A percentile compares a stretch with the other conserved stretches of the same genome.
Conservation (phyloP, 805 yeast species). For the Geotrichum ghanense region DNA sequence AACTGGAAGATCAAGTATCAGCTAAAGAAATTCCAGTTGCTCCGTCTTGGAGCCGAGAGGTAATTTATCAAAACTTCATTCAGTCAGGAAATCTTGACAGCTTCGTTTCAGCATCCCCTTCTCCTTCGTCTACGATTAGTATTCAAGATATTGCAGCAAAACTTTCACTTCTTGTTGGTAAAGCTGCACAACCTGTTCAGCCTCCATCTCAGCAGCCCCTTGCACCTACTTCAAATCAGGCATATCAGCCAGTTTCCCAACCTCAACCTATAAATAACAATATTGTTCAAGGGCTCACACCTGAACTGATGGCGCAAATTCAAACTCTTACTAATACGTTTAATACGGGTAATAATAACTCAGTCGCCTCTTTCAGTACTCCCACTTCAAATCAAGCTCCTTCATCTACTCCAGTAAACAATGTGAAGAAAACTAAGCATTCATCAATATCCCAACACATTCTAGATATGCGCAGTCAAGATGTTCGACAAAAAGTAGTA, state of each 20-base stretch:
- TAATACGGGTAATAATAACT: not conserved
- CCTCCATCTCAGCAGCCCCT: no score
- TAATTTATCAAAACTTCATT: not conserved
- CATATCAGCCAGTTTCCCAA: not conserved
- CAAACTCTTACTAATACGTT: not conserved
- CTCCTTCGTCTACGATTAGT: not conserved
- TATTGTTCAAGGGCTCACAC: no score
- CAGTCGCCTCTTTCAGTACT: not conserved
- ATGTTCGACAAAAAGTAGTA: constrained; percentile 9
- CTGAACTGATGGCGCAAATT: not conserved
- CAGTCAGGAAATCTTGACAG: not conserved
- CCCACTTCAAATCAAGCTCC: not conserved
- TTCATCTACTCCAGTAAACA: not conserved
- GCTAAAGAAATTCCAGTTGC: not conserved
- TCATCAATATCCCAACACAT: not conserved
- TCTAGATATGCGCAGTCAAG: constrained; percentile 2
- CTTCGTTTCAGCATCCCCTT: not conserved
- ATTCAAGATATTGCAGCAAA: not conserved
- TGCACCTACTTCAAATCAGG: not conserved
- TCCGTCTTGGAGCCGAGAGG: not conserved
- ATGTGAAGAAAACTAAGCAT: not conserved
- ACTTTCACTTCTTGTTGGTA: no score
- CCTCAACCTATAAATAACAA: no score
- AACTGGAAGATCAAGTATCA: not conserved
- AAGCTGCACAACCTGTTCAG: no score